Conservation (phyloP, 371 early-diverging fungal species). For the Mortierella sp. region DNA sequence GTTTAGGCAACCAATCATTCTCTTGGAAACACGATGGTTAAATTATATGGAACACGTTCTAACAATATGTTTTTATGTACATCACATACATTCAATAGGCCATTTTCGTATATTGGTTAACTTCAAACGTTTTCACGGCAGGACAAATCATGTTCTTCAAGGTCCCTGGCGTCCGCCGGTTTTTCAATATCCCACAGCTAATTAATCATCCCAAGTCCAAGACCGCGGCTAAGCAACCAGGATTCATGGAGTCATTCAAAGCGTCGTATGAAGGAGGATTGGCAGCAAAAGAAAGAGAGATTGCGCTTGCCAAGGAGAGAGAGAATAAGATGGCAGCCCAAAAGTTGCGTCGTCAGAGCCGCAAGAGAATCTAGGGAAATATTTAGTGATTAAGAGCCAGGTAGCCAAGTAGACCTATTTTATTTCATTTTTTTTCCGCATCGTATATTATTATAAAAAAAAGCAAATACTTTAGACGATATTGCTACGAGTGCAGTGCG, state of each 20-base stretch:
- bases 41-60: too few relatives aligned
- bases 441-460: too few relatives aligned
- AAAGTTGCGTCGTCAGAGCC: slow-evolving; percentile 52
- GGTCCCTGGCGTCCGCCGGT: slow-evolving; percentile 67
- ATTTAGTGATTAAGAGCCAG: too few relatives aligned
- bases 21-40: not conserved
- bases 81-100: slow-evolving; percentile 57
- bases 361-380: slow-evolving; percentile 39
- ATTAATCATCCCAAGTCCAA: slow-evolving; percentile 58
- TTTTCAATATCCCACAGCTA: slow-evolving; percentile 68
- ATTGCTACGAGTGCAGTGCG: too few relatives aligned
- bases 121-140: slow-evolving; percentile 80
- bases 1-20: not conserved
- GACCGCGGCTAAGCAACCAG: slow-evolving; percentile 38
- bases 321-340: slow-evolving; percentile 47
- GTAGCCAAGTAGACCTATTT: not conserved
- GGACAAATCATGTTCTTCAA: slow-evolving; percentile 77
- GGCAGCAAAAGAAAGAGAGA: slow-evolving; percentile 46
- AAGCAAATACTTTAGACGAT: not conserved
- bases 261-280: slow-evolving; percentile 51
- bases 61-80: not conserved
- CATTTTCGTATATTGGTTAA: slow-evolving; percentile 90
- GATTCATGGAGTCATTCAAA: slow-evolving; percentile 55
- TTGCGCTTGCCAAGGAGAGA: slow-evolving; percentile 31
- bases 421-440: not conserved